These are phyloP conservation scores for Apiospora phragmitis DNA, from an alignment of 2,329 filamentous ascomycete genomes.

Conservation along the genomic window DNA sequence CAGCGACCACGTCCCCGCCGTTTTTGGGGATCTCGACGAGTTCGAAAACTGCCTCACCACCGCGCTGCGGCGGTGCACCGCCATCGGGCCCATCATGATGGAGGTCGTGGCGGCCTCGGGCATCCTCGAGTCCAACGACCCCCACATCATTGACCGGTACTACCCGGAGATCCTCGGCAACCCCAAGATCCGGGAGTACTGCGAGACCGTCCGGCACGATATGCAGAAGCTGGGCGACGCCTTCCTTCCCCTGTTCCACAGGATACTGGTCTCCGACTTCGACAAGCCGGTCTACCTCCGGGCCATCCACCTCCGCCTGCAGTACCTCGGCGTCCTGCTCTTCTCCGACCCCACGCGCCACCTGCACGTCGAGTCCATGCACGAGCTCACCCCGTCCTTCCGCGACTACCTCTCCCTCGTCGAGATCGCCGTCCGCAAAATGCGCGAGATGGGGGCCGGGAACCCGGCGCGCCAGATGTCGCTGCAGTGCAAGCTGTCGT, in stretches of 20 bases:
- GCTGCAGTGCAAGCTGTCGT: conserved; percentile 31
- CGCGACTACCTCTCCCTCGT: conserved; percentile 36
- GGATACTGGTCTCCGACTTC: conserved; percentile 26
- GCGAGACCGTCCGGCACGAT: conserved; percentile 11
- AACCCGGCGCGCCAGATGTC: conserved; percentile 28
- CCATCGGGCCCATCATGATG: conserved; percentile 21
- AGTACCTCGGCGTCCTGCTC: conserved; percentile 27
- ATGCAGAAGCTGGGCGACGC: conserved; percentile 26
- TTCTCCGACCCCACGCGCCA: conserved; percentile 32
- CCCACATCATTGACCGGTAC: conserved; percentile 18
- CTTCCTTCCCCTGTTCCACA: conserved; percentile 35
- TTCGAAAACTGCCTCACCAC: conserved; percentile 25
- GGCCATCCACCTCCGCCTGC: conserved; percentile 35
- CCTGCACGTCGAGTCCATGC: conserved; percentile 21
- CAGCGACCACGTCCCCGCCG: conserved; percentile 20
- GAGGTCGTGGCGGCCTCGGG: conserved; percentile 20
- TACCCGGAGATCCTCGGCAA: conserved; percentile 19
- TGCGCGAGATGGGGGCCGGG: conserved; percentile 15
- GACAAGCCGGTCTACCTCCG: conserved; percentile 29
- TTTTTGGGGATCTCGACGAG: conserved; percentile 25
- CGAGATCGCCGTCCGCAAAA: conserved; percentile 23
- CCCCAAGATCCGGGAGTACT: conserved; percentile 21
- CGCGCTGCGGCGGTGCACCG: conserved; percentile 16
- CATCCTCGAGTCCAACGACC: conserved; percentile 13
- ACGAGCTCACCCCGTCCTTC: conserved; percentile 28